phyloP scores from a whole-genome alignment of 805 yeast genomes.

The Zygosaccharomyces siamensis region DNA sequence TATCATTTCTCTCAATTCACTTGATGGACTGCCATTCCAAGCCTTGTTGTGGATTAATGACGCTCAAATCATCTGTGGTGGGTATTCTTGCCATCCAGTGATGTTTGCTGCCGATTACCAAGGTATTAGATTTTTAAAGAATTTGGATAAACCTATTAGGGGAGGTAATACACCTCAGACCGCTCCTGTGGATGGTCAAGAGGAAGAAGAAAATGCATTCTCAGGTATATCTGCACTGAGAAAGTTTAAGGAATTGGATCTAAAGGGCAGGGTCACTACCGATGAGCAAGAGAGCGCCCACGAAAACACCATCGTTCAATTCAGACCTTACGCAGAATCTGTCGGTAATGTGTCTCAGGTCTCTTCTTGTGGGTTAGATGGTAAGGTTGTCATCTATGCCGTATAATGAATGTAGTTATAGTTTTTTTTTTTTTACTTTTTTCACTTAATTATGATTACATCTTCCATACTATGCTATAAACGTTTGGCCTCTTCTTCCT shows the following conservation, averaged over 20 bases:
- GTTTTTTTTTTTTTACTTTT: not conserved
- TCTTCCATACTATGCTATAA: not conserved
- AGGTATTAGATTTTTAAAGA: constrained; percentile 56
- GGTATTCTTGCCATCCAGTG: constrained; percentile 87
- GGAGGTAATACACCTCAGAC: constrained; percentile 6
- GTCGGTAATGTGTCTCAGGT: constrained; percentile 53
- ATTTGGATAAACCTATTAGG: constrained; percentile 47
- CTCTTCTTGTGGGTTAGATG: constrained; percentile 83
- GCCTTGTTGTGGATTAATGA: constrained; percentile 67
- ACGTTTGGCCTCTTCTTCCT: constrained; percentile 12
- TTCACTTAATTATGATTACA: not conserved
- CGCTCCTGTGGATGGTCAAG: constrained; percentile 41
- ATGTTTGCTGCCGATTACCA: constrained; percentile 68
- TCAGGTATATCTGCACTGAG: constrained; percentile 74
- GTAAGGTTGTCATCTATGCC: constrained; percentile 77
- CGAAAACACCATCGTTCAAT: constrained; percentile 78
- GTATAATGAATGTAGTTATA: constrained; percentile 31
- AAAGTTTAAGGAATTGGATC: constrained; percentile 93
- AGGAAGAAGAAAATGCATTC: constrained; percentile 45
- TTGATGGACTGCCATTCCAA: constrained; percentile 66
- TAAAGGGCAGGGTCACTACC: constrained; percentile 71
- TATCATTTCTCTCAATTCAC: constrained; percentile 23
- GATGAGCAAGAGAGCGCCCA: constrained; percentile 63
- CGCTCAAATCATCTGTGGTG: constrained; percentile 73
- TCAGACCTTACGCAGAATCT: constrained; percentile 48